Evolutionary conservation across 441 rosid genomes (phyloP), one percentile per base, ranked within the genome.

Genomic region (Populus hybrid): DNA sequence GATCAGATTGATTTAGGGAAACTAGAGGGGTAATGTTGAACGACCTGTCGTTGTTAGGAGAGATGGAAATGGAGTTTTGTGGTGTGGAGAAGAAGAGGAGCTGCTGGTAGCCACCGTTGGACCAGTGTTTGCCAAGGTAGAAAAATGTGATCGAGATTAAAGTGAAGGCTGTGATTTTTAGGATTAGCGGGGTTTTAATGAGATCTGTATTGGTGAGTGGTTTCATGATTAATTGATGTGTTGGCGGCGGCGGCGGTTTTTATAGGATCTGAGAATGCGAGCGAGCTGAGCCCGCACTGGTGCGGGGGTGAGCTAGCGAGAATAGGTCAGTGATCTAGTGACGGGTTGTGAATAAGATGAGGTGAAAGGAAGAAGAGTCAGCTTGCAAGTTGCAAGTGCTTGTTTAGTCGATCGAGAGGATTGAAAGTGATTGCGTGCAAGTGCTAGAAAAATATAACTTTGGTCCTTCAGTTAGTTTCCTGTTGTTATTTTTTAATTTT

Each of bases 121-220:
- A 91, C 94, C 93, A 95, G 85, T 90, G 92, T 81, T 89, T 95
- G 21, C 99, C 99, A 20, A 93, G 63, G 93, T 86, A 95, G 83
- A 97, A 97, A 89, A 91, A 96, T 26, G 88, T 80, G 79, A 87
- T 69, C 77, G 96, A 82, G 80, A 93, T 70, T 79, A 92, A 81
- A 61, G 83, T 2, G 68, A 96, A 82, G 50, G 90, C 86, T n/a
- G 87, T 72, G 88, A 92, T 74, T 84, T 90, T 93, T 77, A 94
- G 67, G 8, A 81, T 73, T 6, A 83, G 67, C 10, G 88, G 88
- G 81, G 73, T 79, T 80, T 83, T 89, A 30, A 30, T 30, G 32
- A 30, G 32, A 30, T 30, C 32, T 30, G 32, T 30, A 30, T 30
- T 30, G 32, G 32, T 3, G 32, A 30, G 32, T 30, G 32, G 32